A percentile compares a stretch with the other conserved stretches of the same genome.
phyloP scores from a whole-genome alignment of 352 stramenopile genomes.

The Globisporangium camurandrum region DNA sequence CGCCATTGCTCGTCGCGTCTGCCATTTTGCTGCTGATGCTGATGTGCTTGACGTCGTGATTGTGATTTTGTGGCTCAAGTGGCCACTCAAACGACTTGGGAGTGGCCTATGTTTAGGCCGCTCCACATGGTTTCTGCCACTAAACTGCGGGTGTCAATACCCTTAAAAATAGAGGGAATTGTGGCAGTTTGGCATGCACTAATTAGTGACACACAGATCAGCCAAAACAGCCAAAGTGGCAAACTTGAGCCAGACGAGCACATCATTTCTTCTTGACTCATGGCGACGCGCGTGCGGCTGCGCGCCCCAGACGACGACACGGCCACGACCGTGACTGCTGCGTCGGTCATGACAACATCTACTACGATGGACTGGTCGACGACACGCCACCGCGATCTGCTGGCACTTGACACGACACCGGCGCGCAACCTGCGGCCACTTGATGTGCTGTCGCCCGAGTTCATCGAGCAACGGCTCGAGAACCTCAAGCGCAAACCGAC shows the following conservation, averaged over 20 bases:
- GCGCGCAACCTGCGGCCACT: constrained; percentile 31
- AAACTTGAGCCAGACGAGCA: background rate
- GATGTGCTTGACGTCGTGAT: background rate
- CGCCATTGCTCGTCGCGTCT: constrained; percentile 4
- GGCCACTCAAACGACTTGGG: background rate
- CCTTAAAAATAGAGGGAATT: too few relatives aligned
- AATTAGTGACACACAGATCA: too few relatives aligned
- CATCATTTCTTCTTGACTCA: too few relatives aligned
- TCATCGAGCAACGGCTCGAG: constrained; percentile 79
- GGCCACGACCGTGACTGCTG: background rate
- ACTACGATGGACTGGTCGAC: too few relatives aligned
- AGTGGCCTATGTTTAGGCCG: too few relatives aligned
- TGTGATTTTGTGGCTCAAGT: background rate
- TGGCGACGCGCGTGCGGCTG: constrained; percentile 51
- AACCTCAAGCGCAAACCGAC: constrained; percentile 76
- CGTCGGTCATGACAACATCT: background rate
- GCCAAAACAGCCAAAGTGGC: background rate
- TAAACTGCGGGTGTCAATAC: too few relatives aligned
- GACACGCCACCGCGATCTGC: constrained; percentile 8
- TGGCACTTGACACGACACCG: constrained; percentile 11
- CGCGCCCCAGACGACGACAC: constrained; percentile 49
- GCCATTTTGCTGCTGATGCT: constrained; percentile 7
- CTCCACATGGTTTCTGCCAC: too few relatives aligned
- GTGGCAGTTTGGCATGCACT: too few relatives aligned
- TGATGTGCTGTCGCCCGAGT: constrained; percentile 69